phyloP scores from a whole-genome alignment of 768 basidiomycete genomes.

The Suillus tomentosus region DNA sequence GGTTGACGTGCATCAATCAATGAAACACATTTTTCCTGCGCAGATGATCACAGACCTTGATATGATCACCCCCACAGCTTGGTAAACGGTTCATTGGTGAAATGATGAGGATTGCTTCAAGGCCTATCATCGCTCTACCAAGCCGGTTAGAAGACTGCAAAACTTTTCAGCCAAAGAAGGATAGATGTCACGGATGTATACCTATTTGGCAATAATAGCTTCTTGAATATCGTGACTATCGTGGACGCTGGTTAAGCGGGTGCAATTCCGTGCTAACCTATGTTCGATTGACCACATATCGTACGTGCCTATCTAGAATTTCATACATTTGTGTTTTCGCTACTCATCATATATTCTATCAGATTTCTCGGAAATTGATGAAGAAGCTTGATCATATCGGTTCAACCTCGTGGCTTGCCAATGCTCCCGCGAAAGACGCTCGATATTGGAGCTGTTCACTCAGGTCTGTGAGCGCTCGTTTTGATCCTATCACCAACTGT shows the following conservation, averaged over 20 bases:
- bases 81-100: background rate
- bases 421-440: background rate
- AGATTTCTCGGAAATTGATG: background rate
- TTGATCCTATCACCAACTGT: background rate
- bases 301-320: slow-evolving; percentile 5
- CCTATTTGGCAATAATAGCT: slow-evolving; percentile 2
- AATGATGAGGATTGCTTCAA: background rate
- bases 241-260: background rate
- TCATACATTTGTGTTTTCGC: background rate
- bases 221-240: background rate
- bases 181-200: background rate
- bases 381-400: background rate
- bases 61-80: background rate
- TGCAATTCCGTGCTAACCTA: background rate
- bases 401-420: background rate
- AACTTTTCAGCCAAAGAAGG: slow-evolving; percentile 1
- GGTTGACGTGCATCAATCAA: background rate
- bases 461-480: background rate
- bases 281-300: background rate
- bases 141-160: background rate
- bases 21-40: background rate
- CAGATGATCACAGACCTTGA: background rate
- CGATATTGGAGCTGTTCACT: background rate
- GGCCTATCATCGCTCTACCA: background rate
- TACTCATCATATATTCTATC: background rate